Percentiles rank a stretch among this genome's conserved stretches.
These are phyloP conservation scores for Mycena floridula DNA, from an alignment of 768 basidiomycete genomes.

Conservation along the genomic window DNA sequence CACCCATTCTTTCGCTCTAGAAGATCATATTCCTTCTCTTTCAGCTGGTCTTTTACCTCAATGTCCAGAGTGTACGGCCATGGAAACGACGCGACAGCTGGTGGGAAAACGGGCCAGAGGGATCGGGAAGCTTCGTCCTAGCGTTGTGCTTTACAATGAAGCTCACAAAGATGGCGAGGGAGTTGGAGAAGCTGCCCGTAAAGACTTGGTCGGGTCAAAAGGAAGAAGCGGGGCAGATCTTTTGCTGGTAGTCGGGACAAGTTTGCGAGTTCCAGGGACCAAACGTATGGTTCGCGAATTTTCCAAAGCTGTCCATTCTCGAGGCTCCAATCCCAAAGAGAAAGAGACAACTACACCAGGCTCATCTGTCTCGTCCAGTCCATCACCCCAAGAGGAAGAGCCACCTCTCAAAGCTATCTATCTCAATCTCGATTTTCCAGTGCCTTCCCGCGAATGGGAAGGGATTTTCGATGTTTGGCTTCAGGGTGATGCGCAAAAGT, in stretches of 20 bases:
- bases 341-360: too few species aligned
- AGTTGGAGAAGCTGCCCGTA: conserved; percentile 78
- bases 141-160: conserved; percentile 90
- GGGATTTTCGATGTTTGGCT: conserved; percentile 88
- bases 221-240: conserved; percentile 74
- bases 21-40: conserved; percentile 54
- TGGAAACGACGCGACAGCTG: conserved; percentile 64
- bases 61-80: conserved; percentile 74
- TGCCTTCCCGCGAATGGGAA: conserved; percentile 82
- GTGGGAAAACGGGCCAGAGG: conserved; percentile 76
- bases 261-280: conserved; percentile 83
- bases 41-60: conserved; percentile 56
- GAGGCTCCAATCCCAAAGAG: conserved; percentile 30
- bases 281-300: conserved; percentile 89
- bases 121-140: conserved; percentile 75
- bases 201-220: conserved; percentile 71
- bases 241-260: conserved; percentile 86
- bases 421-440: conserved; percentile 83
- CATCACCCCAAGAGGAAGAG: conserved; percentile 40
- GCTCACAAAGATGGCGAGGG: conserved; percentile 80
- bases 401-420: conserved; percentile 64
- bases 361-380: conserved; percentile 6
- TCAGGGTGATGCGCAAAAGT: conserved; percentile 80
- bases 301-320: conserved; percentile 65
- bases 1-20: conserved; percentile 63